These are phyloP conservation scores for Aspergillus quadricinctus DNA, from an alignment of 2,329 filamentous ascomycete genomes.

Conservation along the genomic window DNA sequence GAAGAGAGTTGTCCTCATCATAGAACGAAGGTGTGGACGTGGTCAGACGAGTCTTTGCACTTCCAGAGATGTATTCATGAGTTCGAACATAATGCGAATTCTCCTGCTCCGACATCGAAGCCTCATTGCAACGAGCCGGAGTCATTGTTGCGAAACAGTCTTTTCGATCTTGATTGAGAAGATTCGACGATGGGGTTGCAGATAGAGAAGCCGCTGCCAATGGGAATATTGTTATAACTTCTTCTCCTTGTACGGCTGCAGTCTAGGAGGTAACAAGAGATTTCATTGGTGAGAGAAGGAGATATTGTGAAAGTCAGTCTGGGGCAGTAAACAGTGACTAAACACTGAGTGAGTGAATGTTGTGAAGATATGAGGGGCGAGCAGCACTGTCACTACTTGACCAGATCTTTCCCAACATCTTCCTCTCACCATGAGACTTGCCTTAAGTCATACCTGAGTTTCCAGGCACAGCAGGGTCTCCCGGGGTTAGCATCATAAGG, in stretches of 20 bases:
- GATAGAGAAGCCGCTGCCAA: background rate
- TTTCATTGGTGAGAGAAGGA: background rate
- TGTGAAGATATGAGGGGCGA: background rate
- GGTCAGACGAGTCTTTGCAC: constrained; percentile 5
- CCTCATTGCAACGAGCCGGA: constrained; percentile 9
- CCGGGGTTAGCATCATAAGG: background rate
- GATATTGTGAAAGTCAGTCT: background rate
- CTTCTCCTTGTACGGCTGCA: too few species aligned
- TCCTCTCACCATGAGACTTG: background rate
- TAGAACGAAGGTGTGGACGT: constrained; percentile 2
- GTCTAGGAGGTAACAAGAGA: background rate
- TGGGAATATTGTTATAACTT: background rate
- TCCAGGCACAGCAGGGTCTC: background rate
- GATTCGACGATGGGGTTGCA: background rate
- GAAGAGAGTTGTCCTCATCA: constrained; percentile 2
- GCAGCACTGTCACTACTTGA: background rate
- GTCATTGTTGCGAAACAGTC: background rate
- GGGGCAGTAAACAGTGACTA: background rate
- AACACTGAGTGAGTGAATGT: background rate
- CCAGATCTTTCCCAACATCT: background rate
- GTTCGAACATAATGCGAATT: constrained; percentile 26
- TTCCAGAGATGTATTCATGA: constrained; percentile 22
- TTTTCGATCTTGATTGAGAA: background rate
- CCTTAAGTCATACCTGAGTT: background rate
- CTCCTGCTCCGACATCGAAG: constrained; percentile 21